A percentile compares a stretch with the other conserved stretches of the same genome.
Evolutionary conservation across 192 early-diverging fungal species (phyloP).

Genomic region (Podila epicladia): DNA sequence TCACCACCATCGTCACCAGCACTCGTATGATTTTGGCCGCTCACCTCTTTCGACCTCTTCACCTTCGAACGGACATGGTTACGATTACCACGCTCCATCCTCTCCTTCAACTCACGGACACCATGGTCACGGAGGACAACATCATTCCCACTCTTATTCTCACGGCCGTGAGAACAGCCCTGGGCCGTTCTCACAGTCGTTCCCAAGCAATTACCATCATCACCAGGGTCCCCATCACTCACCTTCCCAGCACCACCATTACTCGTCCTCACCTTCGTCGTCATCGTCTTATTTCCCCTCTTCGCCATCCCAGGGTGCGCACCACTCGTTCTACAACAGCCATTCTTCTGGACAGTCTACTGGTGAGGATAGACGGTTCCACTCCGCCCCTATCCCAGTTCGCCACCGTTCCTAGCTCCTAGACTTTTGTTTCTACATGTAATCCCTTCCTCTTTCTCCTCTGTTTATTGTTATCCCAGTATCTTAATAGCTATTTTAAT

Average conservation of each 20-base stretch:
- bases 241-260: not conserved
- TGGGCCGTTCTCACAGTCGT: conserved; percentile 39
- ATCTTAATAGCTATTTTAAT: no score
- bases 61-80: conserved; percentile 15
- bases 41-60: conserved; percentile 22
- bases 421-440: no score
- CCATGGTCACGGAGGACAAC: conserved; percentile 1
- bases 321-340: no score
- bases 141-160: conserved; percentile 17
- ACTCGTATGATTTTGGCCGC: conserved; percentile 43
- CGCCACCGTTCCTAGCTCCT: not conserved
- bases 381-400: conserved; percentile 50
- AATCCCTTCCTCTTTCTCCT: no score
- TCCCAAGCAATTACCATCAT: conserved; percentile 13
- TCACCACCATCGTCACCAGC: conserved; percentile 41
- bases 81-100: not conserved
- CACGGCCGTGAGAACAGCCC: conserved; percentile 12
- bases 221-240: not conserved
- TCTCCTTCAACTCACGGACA: no score
- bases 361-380: conserved; percentile 38
- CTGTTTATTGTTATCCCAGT: no score
- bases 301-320: conserved; percentile 14
- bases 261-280: conserved; percentile 1
- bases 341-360: not conserved
- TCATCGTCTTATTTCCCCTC: conserved; percentile 38